Base-by-base conservation (phyloP, 208 protist genomes). In the Acanthamoeba royreba region DNA sequence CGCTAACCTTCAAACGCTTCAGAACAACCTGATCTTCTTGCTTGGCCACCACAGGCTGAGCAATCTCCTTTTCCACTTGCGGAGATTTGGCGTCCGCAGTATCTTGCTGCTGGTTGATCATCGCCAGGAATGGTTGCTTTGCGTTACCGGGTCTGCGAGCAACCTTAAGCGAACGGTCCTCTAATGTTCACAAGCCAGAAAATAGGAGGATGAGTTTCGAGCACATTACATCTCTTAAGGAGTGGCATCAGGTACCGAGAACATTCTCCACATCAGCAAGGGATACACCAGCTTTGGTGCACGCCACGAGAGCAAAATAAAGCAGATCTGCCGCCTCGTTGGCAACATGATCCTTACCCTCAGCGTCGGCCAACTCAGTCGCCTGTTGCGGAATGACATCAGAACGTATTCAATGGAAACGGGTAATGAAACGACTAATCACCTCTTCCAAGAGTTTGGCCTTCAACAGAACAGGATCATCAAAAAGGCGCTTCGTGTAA, bases 271-370 rank as follows among this genome's bases (percentile, higher is more conserved):
- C 93, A 25, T 97, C 93, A 11, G 52, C 46, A 38, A 97, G 58
- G 1, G 43, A 35, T 31, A 96, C 90, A 45, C 95, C 95, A 0
- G 81, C 94, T 19, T 72, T 86, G n/a, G 90, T 93, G 79, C 94
- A 96, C 9, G 79, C 63, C 17, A 94, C 91, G 22, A 97, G 22
- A 15, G 94, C 72, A 92, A 97, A 97, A 91, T 96, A 97, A 25
- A 97, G 61, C 25, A 97, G n/a, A 69, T 97, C 96, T 43, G 96
- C 96, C 19, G 95, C 95, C 79, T 97, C 96, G 38, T 94, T 55
- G 8, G 95, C 93, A 28, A 97, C 88, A 31, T 85, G 74, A 22
- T 85, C 74, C 42, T 85, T 46, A 11, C 43, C 74, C 1, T 53
- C 74, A 0, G 74, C 74, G 38, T 85, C 74, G 8, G 74, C 74